Conservation (phyloP, 2,329 filamentous ascomycete genomes). For the Fusarium sp. region DNA sequence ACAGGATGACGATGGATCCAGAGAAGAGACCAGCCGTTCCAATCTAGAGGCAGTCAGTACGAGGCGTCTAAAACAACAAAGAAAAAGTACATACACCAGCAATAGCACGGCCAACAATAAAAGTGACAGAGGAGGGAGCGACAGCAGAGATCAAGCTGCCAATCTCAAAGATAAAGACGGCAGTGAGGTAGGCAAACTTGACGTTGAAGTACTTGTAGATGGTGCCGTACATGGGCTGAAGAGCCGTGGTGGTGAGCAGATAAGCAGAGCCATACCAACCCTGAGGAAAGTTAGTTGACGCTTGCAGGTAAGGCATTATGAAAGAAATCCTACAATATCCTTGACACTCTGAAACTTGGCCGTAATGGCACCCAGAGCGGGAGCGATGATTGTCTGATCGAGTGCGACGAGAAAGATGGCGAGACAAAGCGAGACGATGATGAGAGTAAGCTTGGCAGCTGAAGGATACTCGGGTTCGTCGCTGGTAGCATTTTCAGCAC, state of each 20-base stretch:
- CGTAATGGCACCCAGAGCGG: slow-evolving; percentile 65
- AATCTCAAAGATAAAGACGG: slow-evolving; percentile 57
- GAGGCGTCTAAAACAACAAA: too few species aligned
- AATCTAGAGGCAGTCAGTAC: slow-evolving; percentile 46
- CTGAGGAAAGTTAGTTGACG: slow-evolving; percentile 26
- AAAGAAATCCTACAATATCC: slow-evolving; percentile 54
- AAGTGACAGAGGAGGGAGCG: slow-evolving; percentile 58
- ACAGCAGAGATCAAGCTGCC: slow-evolving; percentile 59
- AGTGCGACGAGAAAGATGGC: slow-evolving; percentile 63
- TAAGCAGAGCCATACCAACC: slow-evolving; percentile 65
- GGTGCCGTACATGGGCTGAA: slow-evolving; percentile 63
- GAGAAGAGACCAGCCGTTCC: slow-evolving; percentile 64
- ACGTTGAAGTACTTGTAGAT: slow-evolving; percentile 63
- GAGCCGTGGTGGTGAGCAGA: slow-evolving; percentile 60
- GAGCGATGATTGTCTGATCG: slow-evolving; percentile 65
- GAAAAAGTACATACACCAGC: slow-evolving; percentile 53
- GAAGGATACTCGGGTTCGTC: slow-evolving; percentile 51
- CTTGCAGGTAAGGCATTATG: too few species aligned
- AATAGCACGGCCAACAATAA: slow-evolving; percentile 65
- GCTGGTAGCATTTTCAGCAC: neutral
- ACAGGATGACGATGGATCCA: slow-evolving; percentile 61
- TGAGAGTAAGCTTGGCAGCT: slow-evolving; percentile 53
- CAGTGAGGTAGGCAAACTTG: slow-evolving; percentile 57
- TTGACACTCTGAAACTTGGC: slow-evolving; percentile 56
- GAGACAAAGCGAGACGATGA: slow-evolving; percentile 58